Evolutionary conservation across 768 basidiomycete species (phyloP).

Genomic region (Paxillus involutus): DNA sequence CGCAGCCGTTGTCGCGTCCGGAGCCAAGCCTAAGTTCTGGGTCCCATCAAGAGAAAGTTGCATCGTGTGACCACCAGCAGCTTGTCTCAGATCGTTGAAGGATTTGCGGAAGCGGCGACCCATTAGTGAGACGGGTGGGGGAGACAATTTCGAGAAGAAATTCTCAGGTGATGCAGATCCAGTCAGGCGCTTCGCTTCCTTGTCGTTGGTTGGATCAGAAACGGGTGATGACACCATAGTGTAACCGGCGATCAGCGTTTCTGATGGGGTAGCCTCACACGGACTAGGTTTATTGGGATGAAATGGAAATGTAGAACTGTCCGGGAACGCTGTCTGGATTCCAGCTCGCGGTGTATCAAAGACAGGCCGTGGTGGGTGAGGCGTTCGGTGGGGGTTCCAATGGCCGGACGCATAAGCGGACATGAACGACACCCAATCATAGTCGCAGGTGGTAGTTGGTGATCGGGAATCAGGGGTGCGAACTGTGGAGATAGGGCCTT

Average conservation of each 20-base stretch:
- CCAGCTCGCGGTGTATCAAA: slow-evolving; percentile 21
- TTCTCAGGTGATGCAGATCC: slow-evolving; percentile 25
- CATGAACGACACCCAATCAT: slow-evolving; percentile 78
- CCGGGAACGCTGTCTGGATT: slow-evolving; percentile 9
- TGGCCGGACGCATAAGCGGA: slow-evolving; percentile 72
- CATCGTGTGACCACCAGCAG: slow-evolving; percentile 22
- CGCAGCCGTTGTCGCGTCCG: slow-evolving; percentile 65
- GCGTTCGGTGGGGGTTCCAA: slow-evolving; percentile 78
- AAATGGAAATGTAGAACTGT: slow-evolving; percentile 2
- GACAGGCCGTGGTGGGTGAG: slow-evolving; percentile 50
- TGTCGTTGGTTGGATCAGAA: slow-evolving; percentile 15
- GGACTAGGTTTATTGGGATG: slow-evolving; percentile 10
- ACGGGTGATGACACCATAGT: slow-evolving; percentile 8
- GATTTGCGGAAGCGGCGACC: slow-evolving; percentile 47
- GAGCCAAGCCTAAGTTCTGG: slow-evolving; percentile 33
- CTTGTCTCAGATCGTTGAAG: slow-evolving; percentile 42
- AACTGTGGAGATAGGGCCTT: not conserved
- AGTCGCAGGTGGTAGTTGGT: slow-evolving; percentile 29
- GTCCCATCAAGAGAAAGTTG: slow-evolving; percentile 29
- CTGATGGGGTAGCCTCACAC: slow-evolving; percentile 7
- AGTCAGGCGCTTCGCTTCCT: slow-evolving; percentile 16
- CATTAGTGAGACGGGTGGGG: slow-evolving; percentile 25
- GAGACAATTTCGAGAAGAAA: slow-evolving; percentile 23
- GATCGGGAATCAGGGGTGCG: slow-evolving; percentile 15
- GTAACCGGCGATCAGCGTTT: slow-evolving; percentile 8